Percentiles rank a stretch among this genome's conserved stretches.
Evolutionary conservation across 2,329 filamentous ascomycete genomes (phyloP).

Genomic region (Rhexocercosporidium sp.): DNA sequence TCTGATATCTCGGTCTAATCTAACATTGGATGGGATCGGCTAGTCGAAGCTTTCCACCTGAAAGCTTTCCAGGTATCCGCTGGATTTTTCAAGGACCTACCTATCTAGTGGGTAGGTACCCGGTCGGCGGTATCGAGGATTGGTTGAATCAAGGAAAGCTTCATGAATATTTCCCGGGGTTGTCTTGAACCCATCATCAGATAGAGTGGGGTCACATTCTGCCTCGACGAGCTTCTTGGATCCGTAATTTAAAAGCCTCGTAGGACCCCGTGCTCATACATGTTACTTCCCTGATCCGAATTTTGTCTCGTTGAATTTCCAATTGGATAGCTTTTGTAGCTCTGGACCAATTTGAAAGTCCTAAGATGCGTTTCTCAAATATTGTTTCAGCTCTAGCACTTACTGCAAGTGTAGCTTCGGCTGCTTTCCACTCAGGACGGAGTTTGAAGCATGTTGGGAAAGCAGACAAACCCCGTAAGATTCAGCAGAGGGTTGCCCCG

Average conservation of each 20-base stretch:
- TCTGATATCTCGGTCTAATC: neutral
- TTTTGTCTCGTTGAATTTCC: neutral
- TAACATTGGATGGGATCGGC: neutral
- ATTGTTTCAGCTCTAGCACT: conserved; percentile 31
- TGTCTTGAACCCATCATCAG: neutral
- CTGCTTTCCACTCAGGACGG: conserved; percentile 29
- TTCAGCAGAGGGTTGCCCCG: conserved; percentile 20
- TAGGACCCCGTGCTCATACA: neutral
- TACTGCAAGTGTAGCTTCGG: conserved; percentile 25
- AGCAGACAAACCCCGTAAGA: conserved; percentile 25
- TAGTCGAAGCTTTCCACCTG: neutral
- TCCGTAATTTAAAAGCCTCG: neutral
- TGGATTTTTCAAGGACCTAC: neutral
- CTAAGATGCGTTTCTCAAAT: conserved; percentile 34
- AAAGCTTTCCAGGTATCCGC: neutral
- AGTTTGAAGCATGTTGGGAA: conserved; percentile 36
- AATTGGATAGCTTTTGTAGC: neutral
- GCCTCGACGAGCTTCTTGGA: neutral
- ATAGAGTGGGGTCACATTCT: conserved; percentile 6
- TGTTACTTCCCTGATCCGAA: neutral
- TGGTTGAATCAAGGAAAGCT: neutral
- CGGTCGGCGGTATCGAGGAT: neutral
- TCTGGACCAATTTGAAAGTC: neutral
- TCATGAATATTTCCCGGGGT: neutral
- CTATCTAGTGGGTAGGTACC: neutral